Percentiles rank a stretch among this genome's conserved stretches.
phyloP scores from a whole-genome alignment of 495 filamentous ascomycete genomes.

The Penicillium desertorum region DNA sequence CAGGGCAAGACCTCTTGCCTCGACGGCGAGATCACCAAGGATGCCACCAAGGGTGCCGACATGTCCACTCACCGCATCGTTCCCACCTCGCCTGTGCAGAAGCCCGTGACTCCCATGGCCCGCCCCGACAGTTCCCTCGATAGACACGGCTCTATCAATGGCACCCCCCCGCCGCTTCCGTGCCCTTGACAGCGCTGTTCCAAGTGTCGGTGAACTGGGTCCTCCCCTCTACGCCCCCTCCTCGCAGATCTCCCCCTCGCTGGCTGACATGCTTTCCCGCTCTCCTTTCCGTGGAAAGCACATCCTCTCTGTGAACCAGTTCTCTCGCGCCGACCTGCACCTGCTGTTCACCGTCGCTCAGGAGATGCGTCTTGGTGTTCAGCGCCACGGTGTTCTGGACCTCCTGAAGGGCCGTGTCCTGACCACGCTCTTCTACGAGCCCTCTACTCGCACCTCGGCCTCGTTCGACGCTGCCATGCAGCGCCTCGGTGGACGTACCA shows the following conservation, averaged over 20 bases:
- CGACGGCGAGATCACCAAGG: conserved; percentile 61
- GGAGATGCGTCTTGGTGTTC: conserved; percentile 91
- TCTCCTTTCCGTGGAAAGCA: conserved; percentile 85
- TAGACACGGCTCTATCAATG: conserved; percentile 44
- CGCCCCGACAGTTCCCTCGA: conserved; percentile 49
- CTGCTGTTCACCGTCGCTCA: conserved; percentile 92
- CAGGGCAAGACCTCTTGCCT: conserved; percentile 74
- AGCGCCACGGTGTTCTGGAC: conserved; percentile 84
- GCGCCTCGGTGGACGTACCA: conserved; percentile 80
- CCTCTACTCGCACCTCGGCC: conserved; percentile 90
- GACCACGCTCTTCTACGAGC: conserved; percentile 94
- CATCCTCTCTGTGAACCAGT: conserved; percentile 86
- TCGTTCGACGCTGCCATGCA: conserved; percentile 99
- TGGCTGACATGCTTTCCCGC: conserved; percentile 69
- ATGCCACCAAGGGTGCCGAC: conserved; percentile 63
- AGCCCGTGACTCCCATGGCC: conserved; percentile 48
- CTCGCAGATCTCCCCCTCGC: conserved; percentile 53
- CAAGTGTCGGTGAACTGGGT: conserved; percentile 51
- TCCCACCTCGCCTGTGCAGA: conserved; percentile 55
- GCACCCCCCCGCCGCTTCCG: conserved; percentile 41
- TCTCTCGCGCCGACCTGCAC: conserved; percentile 81
- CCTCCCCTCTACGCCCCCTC: conserved; percentile 48
- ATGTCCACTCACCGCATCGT: conserved; percentile 70
- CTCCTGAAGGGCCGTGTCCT: conserved; percentile 82
- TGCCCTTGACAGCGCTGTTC: conserved; percentile 29